These are phyloP conservation scores for Candida tibetensis DNA, from an alignment of 805 yeast genomes.

Conservation along the genomic window DNA sequence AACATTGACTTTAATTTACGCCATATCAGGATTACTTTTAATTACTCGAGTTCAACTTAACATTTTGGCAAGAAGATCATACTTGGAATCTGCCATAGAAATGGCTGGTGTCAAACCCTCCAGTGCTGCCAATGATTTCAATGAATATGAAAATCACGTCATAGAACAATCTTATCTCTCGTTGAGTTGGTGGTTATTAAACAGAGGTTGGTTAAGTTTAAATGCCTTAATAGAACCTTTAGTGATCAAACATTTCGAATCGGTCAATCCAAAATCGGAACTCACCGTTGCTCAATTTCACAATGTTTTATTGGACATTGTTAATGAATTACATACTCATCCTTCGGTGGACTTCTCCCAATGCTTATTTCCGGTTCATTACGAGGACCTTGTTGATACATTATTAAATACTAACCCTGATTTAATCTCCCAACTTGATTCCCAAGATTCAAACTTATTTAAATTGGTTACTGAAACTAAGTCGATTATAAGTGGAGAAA, in stretches of 20 bases:
- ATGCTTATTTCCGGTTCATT: conserved; percentile 34
- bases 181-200: conserved; percentile 90
- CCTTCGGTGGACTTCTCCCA: conserved; percentile 7
- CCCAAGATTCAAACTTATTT: conserved; percentile 33
- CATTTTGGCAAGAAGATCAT: conserved; percentile 81
- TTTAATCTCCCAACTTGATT: conserved; percentile 34
- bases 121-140: background rate
- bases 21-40: conserved; percentile 66
- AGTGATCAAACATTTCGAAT: conserved; percentile 60
- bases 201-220: conserved; percentile 74
- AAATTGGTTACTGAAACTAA: conserved; percentile 47
- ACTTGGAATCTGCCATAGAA: conserved; percentile 72
- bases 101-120: conserved; percentile 49
- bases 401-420: conserved; percentile 48
- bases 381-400: conserved; percentile 42
- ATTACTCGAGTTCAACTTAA: conserved; percentile 85
- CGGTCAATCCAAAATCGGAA: conserved; percentile 70
- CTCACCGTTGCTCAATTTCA: conserved; percentile 62
- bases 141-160: conserved; percentile 42
- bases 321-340: conserved; percentile 9
- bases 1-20: conserved; percentile 65
- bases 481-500: conserved; percentile 34
- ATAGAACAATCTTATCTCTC: conserved; percentile 82
- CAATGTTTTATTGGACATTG: conserved; percentile 22
- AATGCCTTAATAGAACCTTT: conserved; percentile 50